Evolutionary conservation across 305 asterid species (phyloP), one percentile per base, ranked within the genome.

Genomic region (Fraxinus velutina): DNA sequence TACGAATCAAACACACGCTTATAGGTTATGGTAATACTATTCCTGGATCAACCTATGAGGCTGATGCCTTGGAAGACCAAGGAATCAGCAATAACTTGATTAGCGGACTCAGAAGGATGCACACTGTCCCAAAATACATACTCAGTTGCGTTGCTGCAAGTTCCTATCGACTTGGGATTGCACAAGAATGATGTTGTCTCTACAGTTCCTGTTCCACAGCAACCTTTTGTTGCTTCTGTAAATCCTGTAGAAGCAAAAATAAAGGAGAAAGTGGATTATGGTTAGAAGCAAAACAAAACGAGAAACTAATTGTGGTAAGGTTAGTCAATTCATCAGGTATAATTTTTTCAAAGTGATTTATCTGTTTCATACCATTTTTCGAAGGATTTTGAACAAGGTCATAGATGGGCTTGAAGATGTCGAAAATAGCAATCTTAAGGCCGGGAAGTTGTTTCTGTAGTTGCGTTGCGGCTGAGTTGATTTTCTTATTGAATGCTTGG

Each of bases 91-190:
- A 96, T 89, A 30, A 93, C 79, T 84, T 91, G 92, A 78, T 96
- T 94, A 13, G 98, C 94, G 10, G 98, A 98, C 86, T 96, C 86
- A 76, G 99, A 92, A 0, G 97, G 99, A 90, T 96, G 99, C 42
- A 96, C 99, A 72, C 97, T 90, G 85, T 96, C 99, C 98, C 98
- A 96, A 47, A 96, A 96, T 83, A 96, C 99, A 68, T 83, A 94
- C 78, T 93, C 86, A 7, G 92, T 83, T 2, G 99, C 93, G 75
- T 96, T 94, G 83, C 86, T 84, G 80, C 98, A 94, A 0, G 96
- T 91, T 30, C 97, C 95, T 0, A 68, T n/a, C 42, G 95, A 91
- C 42, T 86, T 91, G 0, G 93, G 88, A 75, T 93, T 93, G 92
- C 98, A 94, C 82, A 94, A 78, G 22, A 92, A 75, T 0, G 80